Base-by-base conservation (phyloP, 1,139 yeast genomes). In the Hemisphaericaspora xylofermentans region DNA sequence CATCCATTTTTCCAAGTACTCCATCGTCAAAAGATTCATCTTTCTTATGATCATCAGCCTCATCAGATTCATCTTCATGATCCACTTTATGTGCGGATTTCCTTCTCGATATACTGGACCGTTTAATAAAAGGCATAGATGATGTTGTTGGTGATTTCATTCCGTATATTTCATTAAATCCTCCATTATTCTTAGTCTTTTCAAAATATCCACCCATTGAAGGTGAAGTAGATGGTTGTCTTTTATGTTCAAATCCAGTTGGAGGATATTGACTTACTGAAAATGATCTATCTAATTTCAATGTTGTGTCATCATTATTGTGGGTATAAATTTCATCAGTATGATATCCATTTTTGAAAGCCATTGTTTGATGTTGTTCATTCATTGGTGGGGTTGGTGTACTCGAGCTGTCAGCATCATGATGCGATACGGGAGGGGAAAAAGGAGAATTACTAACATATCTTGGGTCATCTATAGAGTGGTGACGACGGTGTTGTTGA, bases 191-290 rank as follows among this genome's bases (percentile, higher is more conserved):
- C 38, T 18, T 36, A 27, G 25, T 22, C 24, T 36, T 21, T 10
- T 48, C 53, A 16, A 50, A 40, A 22, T 45, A 47, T 16, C 54
- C 50, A 15, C 51, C 53, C 17, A 28, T 22, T 6, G 41, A 18
- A 14, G 44, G 42, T 3, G 50, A 43, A 24, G 41, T 35, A 7
- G 40, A 33, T 18, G 30, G 45, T 15, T 27, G 39, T 35, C 15
- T 31, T 17, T 26, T 24, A 14, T 33, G 18, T 7, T 28, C 26
- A 25, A 15, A n/a, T 21, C 16, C 24, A n/a, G 47, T 43, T 30
- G 60, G 58, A 9, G 60, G 60, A 33, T 48, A 48, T 25, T 52
- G 56, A 9, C 57, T 51, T 10, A 54, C 41, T 2, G 61, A 54
- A 36, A 44, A 44, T 8, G 53, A 44, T 35, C 59, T 39, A 18